Percentiles rank a stretch among this genome's conserved stretches.
These are phyloP conservation scores for Lotus japonicus DNA, from an alignment of 306 rosid species.

Conservation along the genomic window DNA sequence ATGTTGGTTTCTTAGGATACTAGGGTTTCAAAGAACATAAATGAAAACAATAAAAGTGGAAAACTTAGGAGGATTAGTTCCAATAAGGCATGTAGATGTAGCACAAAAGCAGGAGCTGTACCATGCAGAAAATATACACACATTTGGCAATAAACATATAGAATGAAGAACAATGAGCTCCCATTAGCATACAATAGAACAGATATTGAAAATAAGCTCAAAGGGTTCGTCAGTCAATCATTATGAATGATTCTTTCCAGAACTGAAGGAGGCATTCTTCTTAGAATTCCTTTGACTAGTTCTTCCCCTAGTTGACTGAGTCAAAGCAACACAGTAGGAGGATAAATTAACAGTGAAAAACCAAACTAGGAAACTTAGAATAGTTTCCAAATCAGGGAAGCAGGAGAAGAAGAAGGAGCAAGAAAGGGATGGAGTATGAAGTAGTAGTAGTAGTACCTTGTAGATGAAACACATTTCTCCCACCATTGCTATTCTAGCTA, in stretches of 20 bases:
- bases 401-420: neutral
- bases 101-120: neutral
- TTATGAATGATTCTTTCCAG: neutral
- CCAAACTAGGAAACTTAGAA: neutral
- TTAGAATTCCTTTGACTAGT: constrained; percentile 6
- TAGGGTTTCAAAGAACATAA: neutral
- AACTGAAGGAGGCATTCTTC: neutral
- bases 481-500: constrained; percentile 49
- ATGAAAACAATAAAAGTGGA: neutral
- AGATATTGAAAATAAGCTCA: constrained; percentile 28
- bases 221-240: too few species aligned
- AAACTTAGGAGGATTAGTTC: neutral
- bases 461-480: constrained; percentile 53
- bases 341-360: constrained; percentile 5
- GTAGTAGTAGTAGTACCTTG: constrained; percentile 63
- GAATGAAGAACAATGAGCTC: constrained; percentile 1
- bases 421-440: too few species aligned
- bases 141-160: neutral
- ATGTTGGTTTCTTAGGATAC: neutral
- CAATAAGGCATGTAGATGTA: constrained; percentile 1
- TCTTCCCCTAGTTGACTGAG: constrained; percentile 3
- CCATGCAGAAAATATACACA: neutral
- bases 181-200: constrained; percentile 21
- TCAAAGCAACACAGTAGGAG: neutral
- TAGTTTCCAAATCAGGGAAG: neutral